Evolutionary conservation across 2,329 filamentous ascomycete genomes (phyloP).

Genomic region (Aspergillus sp.): DNA sequence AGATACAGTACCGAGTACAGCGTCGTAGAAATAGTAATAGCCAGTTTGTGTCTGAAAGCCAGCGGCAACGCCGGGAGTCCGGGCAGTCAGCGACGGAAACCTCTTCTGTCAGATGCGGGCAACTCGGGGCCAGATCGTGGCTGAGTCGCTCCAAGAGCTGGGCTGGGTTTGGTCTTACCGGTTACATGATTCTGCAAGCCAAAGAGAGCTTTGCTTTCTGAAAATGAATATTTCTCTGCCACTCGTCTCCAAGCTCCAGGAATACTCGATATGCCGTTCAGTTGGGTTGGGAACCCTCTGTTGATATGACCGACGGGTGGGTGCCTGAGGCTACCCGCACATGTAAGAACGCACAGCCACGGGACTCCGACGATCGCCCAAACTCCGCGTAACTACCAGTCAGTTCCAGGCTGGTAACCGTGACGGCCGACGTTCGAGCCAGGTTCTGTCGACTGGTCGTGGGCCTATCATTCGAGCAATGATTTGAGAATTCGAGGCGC

Average conservation of each 20-base stretch:
- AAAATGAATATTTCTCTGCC: background rate
- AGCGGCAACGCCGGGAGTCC: background rate
- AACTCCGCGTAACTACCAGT: slow-evolving; percentile 1
- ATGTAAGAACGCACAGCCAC: slow-evolving; percentile 22
- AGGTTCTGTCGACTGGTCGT: background rate
- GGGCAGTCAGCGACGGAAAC: background rate
- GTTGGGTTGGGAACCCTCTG: background rate
- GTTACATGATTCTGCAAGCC: slow-evolving; percentile 11
- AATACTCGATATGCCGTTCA: background rate
- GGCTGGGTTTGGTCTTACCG: background rate
- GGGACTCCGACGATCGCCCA: slow-evolving; percentile 22
- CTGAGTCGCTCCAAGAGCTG: slow-evolving; percentile 4
- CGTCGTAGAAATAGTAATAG: background rate
- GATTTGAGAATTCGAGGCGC: slow-evolving; percentile 18
- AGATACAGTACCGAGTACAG: background rate
- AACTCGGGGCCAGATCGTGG: slow-evolving; percentile 8
- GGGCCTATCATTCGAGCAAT: slow-evolving; percentile 10
- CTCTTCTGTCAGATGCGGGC: slow-evolving; percentile 2
- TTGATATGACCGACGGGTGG: background rate
- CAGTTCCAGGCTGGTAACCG: background rate
- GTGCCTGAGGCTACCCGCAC: slow-evolving; percentile 22
- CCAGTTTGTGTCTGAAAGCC: background rate
- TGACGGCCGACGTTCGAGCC: background rate
- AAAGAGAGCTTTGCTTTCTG: background rate
- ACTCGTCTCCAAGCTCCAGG: background rate